phyloP scores from a whole-genome alignment of 495 filamentous ascomycete genomes.

The Penicillium verhagenii region DNA sequence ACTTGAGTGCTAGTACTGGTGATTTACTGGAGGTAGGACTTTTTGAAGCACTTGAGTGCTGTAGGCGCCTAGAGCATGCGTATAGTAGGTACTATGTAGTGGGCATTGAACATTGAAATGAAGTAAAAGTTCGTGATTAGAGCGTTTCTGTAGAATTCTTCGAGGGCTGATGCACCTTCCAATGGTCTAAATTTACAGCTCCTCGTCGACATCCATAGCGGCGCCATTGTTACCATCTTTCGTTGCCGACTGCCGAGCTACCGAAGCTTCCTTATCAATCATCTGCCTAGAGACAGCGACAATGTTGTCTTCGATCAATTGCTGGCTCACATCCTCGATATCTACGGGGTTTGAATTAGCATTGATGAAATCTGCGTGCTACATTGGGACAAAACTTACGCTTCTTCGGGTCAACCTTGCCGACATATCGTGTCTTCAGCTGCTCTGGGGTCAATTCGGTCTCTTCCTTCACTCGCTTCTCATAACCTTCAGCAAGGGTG shows the following conservation, averaged over 20 bases:
- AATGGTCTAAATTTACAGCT: conserved; percentile 43
- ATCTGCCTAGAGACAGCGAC: conserved; percentile 94
- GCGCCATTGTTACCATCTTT: conserved; percentile 57
- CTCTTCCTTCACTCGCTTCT: conserved; percentile 98
- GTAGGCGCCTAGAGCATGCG: too few relatives aligned
- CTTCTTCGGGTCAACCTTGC: conserved; percentile 99
- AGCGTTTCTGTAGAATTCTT: conserved; percentile 22
- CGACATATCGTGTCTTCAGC: conserved; percentile 97
- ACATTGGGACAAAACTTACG: conserved; percentile 47
- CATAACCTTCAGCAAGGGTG: conserved; percentile 87
- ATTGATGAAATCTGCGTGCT: background rate
- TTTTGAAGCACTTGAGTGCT: too few relatives aligned
- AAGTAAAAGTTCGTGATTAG: conserved; percentile 23
- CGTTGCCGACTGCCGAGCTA: conserved; percentile 49
- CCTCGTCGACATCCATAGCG: conserved; percentile 60
- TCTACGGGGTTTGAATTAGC: conserved; percentile 49
- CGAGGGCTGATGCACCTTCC: conserved; percentile 7
- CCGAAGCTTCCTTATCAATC: conserved; percentile 96
- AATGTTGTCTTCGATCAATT: conserved; percentile 98
- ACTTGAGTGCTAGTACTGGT: too few relatives aligned
- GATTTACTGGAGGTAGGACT: too few relatives aligned
- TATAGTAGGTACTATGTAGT: too few relatives aligned
- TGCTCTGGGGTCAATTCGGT: conserved; percentile 95
- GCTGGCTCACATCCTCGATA: conserved; percentile 91
- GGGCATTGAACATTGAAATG: background rate